Percentiles rank a stretch among this genome's conserved stretches.
Evolutionary conservation across 2,329 filamentous ascomycete species (phyloP).

Genomic region (Fusarium sp.): DNA sequence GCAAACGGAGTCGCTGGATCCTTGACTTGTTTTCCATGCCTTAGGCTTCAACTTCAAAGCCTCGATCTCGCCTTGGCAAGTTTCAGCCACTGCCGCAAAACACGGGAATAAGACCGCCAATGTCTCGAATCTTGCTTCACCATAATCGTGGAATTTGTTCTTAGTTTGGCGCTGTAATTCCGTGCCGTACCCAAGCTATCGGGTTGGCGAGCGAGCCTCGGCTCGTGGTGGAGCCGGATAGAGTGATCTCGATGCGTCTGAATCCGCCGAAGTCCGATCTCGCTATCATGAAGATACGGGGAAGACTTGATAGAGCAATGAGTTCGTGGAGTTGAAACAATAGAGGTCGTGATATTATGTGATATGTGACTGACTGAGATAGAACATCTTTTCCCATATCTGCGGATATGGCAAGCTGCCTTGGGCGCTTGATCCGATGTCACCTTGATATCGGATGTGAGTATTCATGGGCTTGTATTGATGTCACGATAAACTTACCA

Average conservation of each 20-base stretch:
- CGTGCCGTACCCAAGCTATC: neutral
- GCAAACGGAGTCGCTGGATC: neutral
- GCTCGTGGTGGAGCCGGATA: neutral
- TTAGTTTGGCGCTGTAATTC: neutral
- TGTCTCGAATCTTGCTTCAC: neutral
- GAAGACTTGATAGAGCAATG: neutral
- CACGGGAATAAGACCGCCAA: neutral
- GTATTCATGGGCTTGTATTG: too few relatives aligned
- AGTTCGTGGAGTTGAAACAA: neutral
- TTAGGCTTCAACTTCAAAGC: neutral
- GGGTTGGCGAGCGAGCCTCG: neutral
- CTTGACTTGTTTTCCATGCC: neutral
- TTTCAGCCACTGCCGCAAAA: neutral
- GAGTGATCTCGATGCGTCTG: neutral
- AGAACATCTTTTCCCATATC: too few relatives aligned
- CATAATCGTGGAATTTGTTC: neutral
- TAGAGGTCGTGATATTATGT: too few relatives aligned
- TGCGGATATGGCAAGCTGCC: too few relatives aligned
- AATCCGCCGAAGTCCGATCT: neutral
- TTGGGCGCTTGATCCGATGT: accelerated
- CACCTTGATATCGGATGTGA: neutral
- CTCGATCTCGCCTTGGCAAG: neutral
- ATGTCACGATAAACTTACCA: too few relatives aligned
- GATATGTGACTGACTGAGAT: neutral
- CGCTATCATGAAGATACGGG: neutral